Evolutionary conservation across 495 filamentous ascomycete genomes (phyloP).

Genomic region (Evernia prunastri): DNA sequence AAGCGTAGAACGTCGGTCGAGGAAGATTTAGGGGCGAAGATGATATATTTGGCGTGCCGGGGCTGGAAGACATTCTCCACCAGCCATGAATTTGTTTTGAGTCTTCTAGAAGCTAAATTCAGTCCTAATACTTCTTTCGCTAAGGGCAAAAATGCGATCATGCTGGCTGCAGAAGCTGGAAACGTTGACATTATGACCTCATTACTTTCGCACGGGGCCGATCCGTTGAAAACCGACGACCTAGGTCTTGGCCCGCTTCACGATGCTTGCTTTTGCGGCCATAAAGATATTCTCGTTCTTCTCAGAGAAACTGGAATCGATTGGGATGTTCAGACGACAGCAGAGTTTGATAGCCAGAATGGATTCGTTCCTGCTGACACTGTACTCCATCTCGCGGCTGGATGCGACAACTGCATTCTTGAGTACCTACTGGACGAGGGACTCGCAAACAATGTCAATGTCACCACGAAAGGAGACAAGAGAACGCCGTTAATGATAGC

Average conservation of each 20-base stretch:
- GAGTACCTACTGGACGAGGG: constrained; percentile 2
- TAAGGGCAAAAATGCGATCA: constrained; percentile 3
- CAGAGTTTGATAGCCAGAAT: neutral
- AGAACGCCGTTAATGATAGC: constrained; percentile 2
- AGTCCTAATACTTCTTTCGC: neutral
- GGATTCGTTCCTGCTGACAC: neutral
- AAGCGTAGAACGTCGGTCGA: neutral
- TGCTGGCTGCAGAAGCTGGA: neutral
- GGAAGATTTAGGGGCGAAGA: neutral
- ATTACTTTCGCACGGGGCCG: neutral
- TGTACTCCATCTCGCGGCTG: constrained; percentile 17
- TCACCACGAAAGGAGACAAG: neutral
- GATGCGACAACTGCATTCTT: neutral
- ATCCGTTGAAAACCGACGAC: neutral
- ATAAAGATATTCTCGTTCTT: neutral
- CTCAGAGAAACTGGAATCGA: neutral
- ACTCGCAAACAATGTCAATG: neutral
- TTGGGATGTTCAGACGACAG: neutral
- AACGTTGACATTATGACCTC: neutral
- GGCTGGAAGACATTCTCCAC: neutral
- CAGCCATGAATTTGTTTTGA: neutral
- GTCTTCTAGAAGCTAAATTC: neutral
- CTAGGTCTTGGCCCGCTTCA: neutral
- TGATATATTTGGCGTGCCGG: neutral
- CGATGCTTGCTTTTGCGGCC: neutral